Conservation (phyloP, 768 basidiomycete genomes). For the Boletus sensibilis region DNA sequence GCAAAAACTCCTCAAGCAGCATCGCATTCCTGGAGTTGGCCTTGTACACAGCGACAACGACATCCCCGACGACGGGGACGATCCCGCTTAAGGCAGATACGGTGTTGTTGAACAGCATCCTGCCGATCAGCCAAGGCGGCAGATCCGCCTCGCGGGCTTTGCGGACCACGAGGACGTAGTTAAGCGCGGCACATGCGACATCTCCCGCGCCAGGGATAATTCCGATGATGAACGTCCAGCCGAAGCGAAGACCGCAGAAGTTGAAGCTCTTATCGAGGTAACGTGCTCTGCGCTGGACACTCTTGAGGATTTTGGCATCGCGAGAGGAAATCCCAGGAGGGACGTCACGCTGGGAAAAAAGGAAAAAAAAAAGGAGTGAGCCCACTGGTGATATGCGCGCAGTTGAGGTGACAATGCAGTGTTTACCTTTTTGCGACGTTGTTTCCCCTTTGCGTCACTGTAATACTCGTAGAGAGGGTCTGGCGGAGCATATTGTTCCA, state of each 20-base stretch:
- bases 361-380: conserved; percentile 9
- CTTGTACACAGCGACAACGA: conserved; percentile 75
- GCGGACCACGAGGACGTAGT: conserved; percentile 74
- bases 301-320: conserved; percentile 71
- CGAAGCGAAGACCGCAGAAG: conserved; percentile 78
- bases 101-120: conserved; percentile 77
- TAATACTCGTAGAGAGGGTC: conserved; percentile 68
- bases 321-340: conserved; percentile 76
- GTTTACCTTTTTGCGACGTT: conserved; percentile 36
- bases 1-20: conserved; percentile 80
- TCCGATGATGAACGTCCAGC: conserved; percentile 83
- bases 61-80: conserved; percentile 73
- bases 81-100: conserved; percentile 65
- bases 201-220: conserved; percentile 72
- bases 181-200: conserved; percentile 56
- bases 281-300: conserved; percentile 75
- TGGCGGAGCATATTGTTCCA: conserved; percentile 63
- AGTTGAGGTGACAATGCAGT: conserved; percentile 6
- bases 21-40: conserved; percentile 88
- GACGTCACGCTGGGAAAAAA: conserved; percentile 51
- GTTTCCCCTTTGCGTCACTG: conserved; percentile 29
- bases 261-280: conserved; percentile 86
- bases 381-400: conserved; percentile 15
- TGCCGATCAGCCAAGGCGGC: conserved; percentile 60
- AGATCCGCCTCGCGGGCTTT: conserved; percentile 75